phyloP scores from a whole-genome alignment of 129 eudicot genomes.

The Pittosporum tobira region DNA sequence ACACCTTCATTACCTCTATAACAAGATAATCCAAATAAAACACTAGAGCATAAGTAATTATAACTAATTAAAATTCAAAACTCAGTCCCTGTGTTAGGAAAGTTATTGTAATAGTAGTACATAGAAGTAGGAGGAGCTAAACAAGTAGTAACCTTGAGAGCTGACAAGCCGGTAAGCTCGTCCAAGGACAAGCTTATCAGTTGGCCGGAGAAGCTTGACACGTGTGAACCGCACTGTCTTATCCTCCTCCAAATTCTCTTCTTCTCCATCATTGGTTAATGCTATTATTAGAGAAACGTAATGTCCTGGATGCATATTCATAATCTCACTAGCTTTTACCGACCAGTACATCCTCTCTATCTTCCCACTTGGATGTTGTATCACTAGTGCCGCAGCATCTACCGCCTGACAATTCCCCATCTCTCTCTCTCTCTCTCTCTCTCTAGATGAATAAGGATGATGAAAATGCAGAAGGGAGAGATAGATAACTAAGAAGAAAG shows the following conservation, averaged over 20 bases:
- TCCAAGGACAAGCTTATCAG: conserved; percentile 65
- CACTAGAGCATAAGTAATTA: background rate
- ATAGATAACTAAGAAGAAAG: conserved; percentile 8
- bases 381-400: conserved; percentile 89
- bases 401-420: conserved; percentile 98
- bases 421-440: conserved; percentile 10
- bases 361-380: conserved; percentile 86
- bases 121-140: too few species aligned
- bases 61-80: background rate
- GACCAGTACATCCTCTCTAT: conserved; percentile 87
- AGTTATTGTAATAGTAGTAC: too few species aligned
- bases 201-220: conserved; percentile 78
- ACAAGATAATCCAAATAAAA: background rate
- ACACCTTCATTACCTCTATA: conserved; percentile 77
- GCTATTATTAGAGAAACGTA: conserved; percentile 91
- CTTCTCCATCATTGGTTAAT: conserved; percentile 25
- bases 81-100: background rate
- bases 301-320: conserved; percentile 89
- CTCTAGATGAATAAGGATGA: background rate
- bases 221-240: conserved; percentile 47
- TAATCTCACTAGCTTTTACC: conserved; percentile 60
- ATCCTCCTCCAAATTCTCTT: conserved; percentile 26
- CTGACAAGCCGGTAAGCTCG: conserved; percentile 78
- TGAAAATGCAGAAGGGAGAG: background rate
- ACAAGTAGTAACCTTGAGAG: conserved; percentile 51